phyloP scores from a whole-genome alignment of 2,329 filamentous ascomycete genomes.

The Lasiodiplodia sp. region DNA sequence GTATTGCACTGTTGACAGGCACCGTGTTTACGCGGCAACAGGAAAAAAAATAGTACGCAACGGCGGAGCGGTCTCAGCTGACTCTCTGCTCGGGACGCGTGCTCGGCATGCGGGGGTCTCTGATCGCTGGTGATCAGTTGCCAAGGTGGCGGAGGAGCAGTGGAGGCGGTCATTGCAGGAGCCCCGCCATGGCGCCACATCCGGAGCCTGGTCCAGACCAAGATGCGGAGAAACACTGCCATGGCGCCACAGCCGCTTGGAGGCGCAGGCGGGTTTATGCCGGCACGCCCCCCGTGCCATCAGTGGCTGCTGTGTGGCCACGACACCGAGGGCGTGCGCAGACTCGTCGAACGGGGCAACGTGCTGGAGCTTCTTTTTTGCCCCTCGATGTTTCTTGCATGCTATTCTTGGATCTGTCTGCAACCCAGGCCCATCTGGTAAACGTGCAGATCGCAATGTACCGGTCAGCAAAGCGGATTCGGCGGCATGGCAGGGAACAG shows the following conservation, averaged over 20 bases:
- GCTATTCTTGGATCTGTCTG: constrained; percentile 2
- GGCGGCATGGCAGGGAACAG: constrained; percentile 8
- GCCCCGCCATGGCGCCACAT: constrained; percentile 15
- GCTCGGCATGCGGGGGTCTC: constrained; percentile 9
- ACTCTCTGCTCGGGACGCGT: neutral
- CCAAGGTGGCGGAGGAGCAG: neutral
- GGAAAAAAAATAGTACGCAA: neutral
- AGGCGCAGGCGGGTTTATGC: neutral
- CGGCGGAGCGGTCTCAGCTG: neutral
- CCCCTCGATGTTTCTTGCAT: neutral
- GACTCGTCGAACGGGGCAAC: neutral
- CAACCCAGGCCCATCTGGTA: neutral
- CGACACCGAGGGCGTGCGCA: neutral
- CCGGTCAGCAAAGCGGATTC: constrained; percentile 10
- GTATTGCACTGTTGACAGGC: neutral
- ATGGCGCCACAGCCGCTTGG: constrained; percentile 14
- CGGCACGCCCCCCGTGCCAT: neutral
- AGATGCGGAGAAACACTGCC: neutral
- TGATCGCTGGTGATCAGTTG: constrained; percentile 14
- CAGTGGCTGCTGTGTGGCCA: neutral
- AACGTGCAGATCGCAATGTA: constrained; percentile 11
- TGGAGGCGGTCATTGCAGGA: constrained; percentile 15
- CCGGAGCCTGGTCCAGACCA: constrained; percentile 5
- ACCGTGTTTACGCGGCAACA: neutral
- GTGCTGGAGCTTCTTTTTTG: neutral